Percentiles rank a stretch among this genome's conserved stretches.
These are phyloP conservation scores for Monosporozyma aerobia DNA, from an alignment of 805 yeast genomes.

Conservation along the genomic window DNA sequence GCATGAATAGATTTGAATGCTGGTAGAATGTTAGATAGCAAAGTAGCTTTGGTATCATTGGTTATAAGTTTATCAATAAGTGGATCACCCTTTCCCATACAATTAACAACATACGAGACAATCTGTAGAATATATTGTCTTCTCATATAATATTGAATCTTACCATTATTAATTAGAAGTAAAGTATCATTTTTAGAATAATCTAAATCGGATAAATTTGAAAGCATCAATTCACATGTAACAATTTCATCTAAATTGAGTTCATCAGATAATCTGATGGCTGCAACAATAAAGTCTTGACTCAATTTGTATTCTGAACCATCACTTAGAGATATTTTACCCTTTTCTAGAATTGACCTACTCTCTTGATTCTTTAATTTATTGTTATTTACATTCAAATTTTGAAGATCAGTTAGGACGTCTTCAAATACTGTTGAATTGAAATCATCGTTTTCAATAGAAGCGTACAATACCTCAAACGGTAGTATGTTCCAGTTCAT, in stretches of 20 bases:
- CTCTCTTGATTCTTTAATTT: constrained; percentile 37
- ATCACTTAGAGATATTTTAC: constrained; percentile 42
- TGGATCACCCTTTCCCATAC: constrained; percentile 11
- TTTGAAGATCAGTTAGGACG: constrained; percentile 39
- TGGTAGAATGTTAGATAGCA: constrained; percentile 38
- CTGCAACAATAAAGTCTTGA: constrained; percentile 50
- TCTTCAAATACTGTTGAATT: constrained; percentile 20
- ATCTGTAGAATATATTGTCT: constrained; percentile 67
- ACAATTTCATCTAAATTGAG: constrained; percentile 68
- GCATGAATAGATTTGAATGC: constrained; percentile 53
- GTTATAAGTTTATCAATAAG: constrained; percentile 10
- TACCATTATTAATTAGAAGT: constrained; percentile 48
- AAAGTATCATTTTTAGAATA: constrained; percentile 9
- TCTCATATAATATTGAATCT: constrained; percentile 58
- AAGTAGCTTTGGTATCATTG: constrained; percentile 7
- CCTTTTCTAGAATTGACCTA: constrained; percentile 38
- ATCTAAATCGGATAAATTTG: constrained; percentile 22
- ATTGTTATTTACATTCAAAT: constrained; percentile 34
- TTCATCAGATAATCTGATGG: constrained; percentile 51
- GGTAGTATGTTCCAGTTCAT: constrained; percentile 24
- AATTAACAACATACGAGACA: constrained; percentile 34
- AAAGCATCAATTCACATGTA: constrained; percentile 58
- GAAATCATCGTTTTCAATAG: constrained; percentile 31
- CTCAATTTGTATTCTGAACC: constrained; percentile 46
- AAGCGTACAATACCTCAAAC: constrained; percentile 40